Conservation (phyloP, 352 stramenopile genomes). For the Blastocystis sp. region DNA sequence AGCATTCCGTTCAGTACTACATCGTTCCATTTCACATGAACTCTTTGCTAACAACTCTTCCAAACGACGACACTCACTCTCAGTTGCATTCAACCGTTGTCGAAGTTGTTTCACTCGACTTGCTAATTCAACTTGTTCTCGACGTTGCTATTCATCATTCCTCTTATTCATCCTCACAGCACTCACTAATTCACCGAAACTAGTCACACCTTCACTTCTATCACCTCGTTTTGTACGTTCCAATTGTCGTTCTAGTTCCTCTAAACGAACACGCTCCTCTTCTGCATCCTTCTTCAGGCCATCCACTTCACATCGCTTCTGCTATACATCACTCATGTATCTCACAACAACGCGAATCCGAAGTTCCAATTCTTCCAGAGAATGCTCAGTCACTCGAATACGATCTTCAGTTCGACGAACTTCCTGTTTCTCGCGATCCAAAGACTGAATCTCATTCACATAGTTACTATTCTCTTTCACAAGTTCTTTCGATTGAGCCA, state of each 20-base stretch:
- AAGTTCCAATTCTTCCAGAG: neutral
- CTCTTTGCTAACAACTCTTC: neutral
- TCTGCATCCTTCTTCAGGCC: slow-evolving; percentile 75
- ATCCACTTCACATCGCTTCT: slow-evolving; percentile 68
- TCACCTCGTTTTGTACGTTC: neutral
- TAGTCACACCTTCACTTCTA: neutral
- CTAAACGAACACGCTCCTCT: slow-evolving; percentile 71
- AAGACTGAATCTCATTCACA: slow-evolving; percentile 71
- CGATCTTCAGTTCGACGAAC: slow-evolving; percentile 66
- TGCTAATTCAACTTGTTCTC: neutral
- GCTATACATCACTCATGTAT: neutral
- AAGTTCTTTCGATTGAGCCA: slow-evolving; percentile 73
- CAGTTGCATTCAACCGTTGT: neutral
- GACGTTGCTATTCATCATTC: slow-evolving; percentile 5
- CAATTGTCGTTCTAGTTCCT: slow-evolving; percentile 68
- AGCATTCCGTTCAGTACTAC: neutral
- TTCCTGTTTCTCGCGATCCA: slow-evolving; percentile 69
- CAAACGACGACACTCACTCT: neutral
- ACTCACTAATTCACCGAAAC: neutral
- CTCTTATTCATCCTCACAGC: neutral
- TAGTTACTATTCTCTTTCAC: slow-evolving; percentile 73
- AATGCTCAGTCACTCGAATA: neutral
- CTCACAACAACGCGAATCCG: neutral
- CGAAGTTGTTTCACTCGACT: slow-evolving; percentile 2
- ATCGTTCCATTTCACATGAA: neutral